Conservation (phyloP, 1,284 basidiomycete genomes). For the Thelephora terrestris region DNA sequence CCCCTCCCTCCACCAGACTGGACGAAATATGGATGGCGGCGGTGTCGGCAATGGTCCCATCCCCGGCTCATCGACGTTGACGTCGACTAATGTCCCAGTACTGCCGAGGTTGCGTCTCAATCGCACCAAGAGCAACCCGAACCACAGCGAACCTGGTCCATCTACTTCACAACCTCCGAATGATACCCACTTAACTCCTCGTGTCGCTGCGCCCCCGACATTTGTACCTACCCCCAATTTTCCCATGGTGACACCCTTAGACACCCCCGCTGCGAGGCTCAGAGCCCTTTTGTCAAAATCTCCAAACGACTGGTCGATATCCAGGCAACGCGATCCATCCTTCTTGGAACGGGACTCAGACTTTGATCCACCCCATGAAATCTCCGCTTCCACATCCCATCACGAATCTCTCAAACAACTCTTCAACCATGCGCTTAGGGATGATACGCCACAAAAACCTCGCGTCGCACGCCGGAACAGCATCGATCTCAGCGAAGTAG, state of each 20-base stretch:
- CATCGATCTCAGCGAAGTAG: conserved; percentile 50
- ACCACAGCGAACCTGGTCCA: too few relatives aligned
- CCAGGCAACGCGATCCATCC: conserved; percentile 22
- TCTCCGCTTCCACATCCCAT: conserved; percentile 35
- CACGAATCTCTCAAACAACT: conserved; percentile 50
- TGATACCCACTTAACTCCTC: conserved; percentile 37
- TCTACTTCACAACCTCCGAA: conserved; percentile 7
- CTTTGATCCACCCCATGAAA: conserved; percentile 37
- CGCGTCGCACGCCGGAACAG: conserved; percentile 38
- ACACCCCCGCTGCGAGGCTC: conserved; percentile 42
- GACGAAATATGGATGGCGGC: too few relatives aligned
- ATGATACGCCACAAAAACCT: conserved; percentile 48
- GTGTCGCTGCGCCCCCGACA: conserved; percentile 23
- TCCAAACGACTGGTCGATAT: conserved; percentile 20
- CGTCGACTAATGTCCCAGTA: too few relatives aligned
- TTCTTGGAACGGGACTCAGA: conserved; percentile 53
- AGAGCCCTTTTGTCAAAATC: conserved; percentile 44
- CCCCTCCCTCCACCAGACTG: too few relatives aligned
- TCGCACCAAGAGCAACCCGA: too few relatives aligned
- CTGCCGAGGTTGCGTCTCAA: too few relatives aligned
- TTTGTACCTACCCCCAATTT: conserved; percentile 14
- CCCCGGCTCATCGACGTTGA: too few relatives aligned
- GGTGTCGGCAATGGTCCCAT: too few relatives aligned
- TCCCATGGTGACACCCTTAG: conserved; percentile 16
- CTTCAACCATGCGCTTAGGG: conserved; percentile 51